phyloP scores from a whole-genome alignment of 2,329 filamentous ascomycete species.

The Fusarium humuli region DNA sequence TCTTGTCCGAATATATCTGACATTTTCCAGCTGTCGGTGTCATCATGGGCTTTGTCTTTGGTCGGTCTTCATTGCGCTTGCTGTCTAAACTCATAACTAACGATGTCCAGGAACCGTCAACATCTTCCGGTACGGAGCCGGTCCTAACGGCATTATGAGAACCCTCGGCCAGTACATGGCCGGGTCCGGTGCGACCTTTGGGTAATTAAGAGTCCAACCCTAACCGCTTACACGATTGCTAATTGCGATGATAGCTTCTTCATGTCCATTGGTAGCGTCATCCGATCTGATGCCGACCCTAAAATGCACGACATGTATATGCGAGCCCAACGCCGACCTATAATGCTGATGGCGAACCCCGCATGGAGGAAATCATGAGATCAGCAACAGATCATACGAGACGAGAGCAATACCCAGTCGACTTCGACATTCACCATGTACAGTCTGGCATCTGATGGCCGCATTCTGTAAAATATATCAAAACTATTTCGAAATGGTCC shows the following conservation, averaged over 20 bases:
- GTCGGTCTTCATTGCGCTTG: conserved; percentile 60
- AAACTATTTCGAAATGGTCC: conserved; percentile 36
- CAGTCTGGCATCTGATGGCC: conserved; percentile 43
- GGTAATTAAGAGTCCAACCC: conserved; percentile 64
- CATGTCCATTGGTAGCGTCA: conserved; percentile 98
- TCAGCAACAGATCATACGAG: conserved; percentile 34
- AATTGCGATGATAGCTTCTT: conserved; percentile 74
- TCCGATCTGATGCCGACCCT: conserved; percentile 88
- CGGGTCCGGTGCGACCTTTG: conserved; percentile 94
- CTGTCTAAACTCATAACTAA: conserved; percentile 12
- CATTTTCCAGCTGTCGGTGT: conserved; percentile 80
- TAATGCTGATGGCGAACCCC: conserved; percentile 65
- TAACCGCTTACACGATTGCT: conserved; percentile 23
- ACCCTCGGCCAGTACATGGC: conserved; percentile 97
- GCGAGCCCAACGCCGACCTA: conserved; percentile 77
- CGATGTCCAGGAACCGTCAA: conserved; percentile 80
- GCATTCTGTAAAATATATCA: conserved; percentile 48
- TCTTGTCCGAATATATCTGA: conserved; percentile 46
- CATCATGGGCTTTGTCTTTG: conserved; percentile 98
- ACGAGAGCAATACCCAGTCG: conserved; percentile 44
- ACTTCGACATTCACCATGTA: conserved; percentile 44
- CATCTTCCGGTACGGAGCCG: conserved; percentile 94
- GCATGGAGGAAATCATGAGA: conserved; percentile 52
- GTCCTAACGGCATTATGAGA: conserved; percentile 91
- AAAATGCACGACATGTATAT: conserved; percentile 81